Base-by-base conservation (phyloP, 352 stramenopile species). In the Phytophthora nicotianae region DNA sequence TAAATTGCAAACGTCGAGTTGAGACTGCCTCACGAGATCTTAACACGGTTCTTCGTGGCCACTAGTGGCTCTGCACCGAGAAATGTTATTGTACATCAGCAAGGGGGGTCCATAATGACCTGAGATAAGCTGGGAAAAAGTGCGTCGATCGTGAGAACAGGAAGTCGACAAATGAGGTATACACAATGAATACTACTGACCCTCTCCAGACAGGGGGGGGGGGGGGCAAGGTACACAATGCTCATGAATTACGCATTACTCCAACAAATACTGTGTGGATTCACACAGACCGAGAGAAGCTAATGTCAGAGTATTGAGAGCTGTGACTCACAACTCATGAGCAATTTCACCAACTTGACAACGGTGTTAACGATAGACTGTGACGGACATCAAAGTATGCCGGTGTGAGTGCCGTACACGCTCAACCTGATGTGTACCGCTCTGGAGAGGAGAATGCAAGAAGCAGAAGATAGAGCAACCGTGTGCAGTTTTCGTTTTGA, bases 301-400 rank as follows among this genome's bases (percentile, higher is more conserved):
- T 41, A 14, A n/a, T n/a, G n/a, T n/a, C n/a, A n/a, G n/a, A n/a
- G n/a, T n/a, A n/a, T n/a, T n/a, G n/a, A n/a, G n/a, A n/a, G n/a
- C n/a, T n/a, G 11, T 14, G 35, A 41, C 19, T 14, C 2, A 9
- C 2, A 14, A 1, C 2, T 41, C 13, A 14, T 24, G 21, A 16
- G 32, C 20, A 21, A 13, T 40, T 46, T 61, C 60, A 52, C 13
- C 27, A 37, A 58, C 43, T 50, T 38, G 29, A 49, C 43, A 63
- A 51, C 33, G 50, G 20, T 27, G 43, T 7, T 54, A 46, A 68
- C 32, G 7, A 60, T 47, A 27, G 16, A 29, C 17, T 32, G 14
- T 41, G 29, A 62, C 57, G 50, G 50, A 50, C 62, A 61, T 59
- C 53, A 16, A 47, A 60, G 48, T 58, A 64, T 69, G 53, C 20